Evolutionary conservation across 257 asterid genomes (phyloP).

Genomic region (Solanum appendiculatum): DNA sequence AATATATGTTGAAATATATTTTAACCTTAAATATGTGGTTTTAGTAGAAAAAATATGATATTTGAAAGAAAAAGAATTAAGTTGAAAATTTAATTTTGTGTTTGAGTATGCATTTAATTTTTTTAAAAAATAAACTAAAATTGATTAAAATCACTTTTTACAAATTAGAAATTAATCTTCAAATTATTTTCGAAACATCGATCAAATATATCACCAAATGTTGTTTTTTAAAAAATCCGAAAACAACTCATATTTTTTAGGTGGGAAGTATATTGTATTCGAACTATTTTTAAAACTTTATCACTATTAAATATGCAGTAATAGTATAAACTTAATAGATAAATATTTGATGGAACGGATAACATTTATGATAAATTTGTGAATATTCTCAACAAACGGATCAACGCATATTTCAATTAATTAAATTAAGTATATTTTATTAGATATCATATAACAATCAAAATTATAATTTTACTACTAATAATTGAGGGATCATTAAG

Average conservation of each 20-base stretch:
- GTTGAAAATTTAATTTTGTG: too few relatives aligned
- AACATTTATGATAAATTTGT: neutral
- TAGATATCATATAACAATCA: neutral
- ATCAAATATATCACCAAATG: too few relatives aligned
- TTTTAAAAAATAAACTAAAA: too few relatives aligned
- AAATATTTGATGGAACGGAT: neutral
- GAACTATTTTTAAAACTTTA: neutral
- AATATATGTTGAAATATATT: neutral
- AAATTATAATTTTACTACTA: neutral
- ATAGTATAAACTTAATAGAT: neutral
- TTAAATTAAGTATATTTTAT: neutral
- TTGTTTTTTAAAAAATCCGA: too few relatives aligned
- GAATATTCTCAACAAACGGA: neutral
- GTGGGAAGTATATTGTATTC: neutral
- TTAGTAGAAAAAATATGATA: neutral
- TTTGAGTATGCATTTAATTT: neutral
- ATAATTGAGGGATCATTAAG: neutral
- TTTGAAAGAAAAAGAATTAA: too few relatives aligned
- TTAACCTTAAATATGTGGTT: neutral
- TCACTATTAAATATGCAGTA: neutral
- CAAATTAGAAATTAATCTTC: neutral
- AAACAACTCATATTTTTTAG: neutral
- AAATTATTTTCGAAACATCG: too few relatives aligned
- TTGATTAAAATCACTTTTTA: neutral
- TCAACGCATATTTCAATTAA: neutral